Conservation (phyloP, 768 basidiomycete species). For the Phaffia tasmanica region DNA sequence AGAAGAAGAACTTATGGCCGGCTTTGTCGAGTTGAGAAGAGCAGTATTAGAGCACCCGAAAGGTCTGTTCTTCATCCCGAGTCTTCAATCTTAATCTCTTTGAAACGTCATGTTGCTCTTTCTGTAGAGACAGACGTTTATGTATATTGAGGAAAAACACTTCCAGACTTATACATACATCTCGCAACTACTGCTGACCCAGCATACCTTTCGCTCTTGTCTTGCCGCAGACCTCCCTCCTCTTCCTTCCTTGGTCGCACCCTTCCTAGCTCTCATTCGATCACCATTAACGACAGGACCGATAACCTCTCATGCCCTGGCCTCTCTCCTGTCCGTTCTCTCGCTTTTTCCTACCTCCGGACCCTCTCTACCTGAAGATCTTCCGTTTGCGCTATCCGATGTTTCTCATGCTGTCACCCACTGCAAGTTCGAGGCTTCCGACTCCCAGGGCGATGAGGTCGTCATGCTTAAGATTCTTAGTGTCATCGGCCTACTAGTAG, state of each 20-base stretch:
- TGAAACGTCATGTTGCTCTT: too few relatives aligned
- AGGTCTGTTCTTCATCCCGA: constrained; percentile 43
- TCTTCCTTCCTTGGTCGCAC: constrained; percentile 56
- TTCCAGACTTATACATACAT: not conserved
- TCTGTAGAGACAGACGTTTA: too few relatives aligned
- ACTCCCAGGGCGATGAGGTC: constrained; percentile 94
- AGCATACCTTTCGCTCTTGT: too few relatives aligned
- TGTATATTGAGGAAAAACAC: not conserved
- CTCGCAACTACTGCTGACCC: not conserved
- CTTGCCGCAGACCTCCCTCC: constrained; percentile 33
- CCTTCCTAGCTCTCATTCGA: constrained; percentile 85
- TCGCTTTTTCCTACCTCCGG: constrained; percentile 27
- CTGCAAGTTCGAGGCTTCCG: constrained; percentile 96
- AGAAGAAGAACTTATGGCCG: constrained; percentile 77
- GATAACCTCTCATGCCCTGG: constrained; percentile 87
- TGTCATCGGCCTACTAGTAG: constrained; percentile 74
- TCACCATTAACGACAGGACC: constrained; percentile 92
- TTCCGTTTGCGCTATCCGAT: constrained; percentile 52
- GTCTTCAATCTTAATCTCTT: too few relatives aligned
- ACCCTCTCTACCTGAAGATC: constrained; percentile 12
- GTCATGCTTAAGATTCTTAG: constrained; percentile 83
- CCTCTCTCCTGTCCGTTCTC: constrained; percentile 79
- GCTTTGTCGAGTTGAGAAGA: constrained; percentile 76
- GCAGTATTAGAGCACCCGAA: constrained; percentile 49
- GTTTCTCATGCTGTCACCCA: constrained; percentile 82